Percentiles rank a stretch among this genome's conserved stretches.
Conservation (phyloP, 768 basidiomycete species). For the Gautieria morchelliformis region DNA sequence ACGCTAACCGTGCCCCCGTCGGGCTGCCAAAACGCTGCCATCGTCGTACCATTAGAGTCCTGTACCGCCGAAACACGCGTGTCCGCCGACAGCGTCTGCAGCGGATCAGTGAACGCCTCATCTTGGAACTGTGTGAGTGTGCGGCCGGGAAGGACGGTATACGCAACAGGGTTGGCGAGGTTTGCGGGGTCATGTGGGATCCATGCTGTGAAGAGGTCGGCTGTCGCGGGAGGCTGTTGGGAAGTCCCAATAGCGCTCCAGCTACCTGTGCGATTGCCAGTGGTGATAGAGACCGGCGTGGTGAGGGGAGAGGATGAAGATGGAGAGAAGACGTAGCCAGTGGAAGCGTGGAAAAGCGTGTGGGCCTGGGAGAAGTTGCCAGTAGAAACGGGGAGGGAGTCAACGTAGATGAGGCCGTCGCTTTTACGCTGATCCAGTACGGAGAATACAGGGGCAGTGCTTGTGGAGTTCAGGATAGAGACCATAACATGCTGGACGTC, state of each 20-base stretch:
- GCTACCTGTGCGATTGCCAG: slow-evolving; percentile 42
- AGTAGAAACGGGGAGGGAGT: slow-evolving; percentile 19
- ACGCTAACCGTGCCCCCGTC: slow-evolving; percentile 36
- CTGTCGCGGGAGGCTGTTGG: slow-evolving; percentile 42
- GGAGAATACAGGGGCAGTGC: slow-evolving; percentile 41
- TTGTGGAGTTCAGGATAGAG: slow-evolving; percentile 32
- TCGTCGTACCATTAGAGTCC: slow-evolving; percentile 33
- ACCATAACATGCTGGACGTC: slow-evolving; percentile 58
- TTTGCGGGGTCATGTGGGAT: slow-evolving; percentile 28
- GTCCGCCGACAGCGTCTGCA: slow-evolving; percentile 39
- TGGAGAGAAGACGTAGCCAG: slow-evolving; percentile 48
- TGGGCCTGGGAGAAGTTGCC: slow-evolving; percentile 20
- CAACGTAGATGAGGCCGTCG: slow-evolving; percentile 32
- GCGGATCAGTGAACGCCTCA: slow-evolving; percentile 24
- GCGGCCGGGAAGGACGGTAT: slow-evolving; percentile 48
- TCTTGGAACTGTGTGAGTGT: slow-evolving; percentile 27
- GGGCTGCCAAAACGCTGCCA: slow-evolving; percentile 50
- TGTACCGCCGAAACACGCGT: slow-evolving; percentile 38
- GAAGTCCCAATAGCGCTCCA: slow-evolving; percentile 61
- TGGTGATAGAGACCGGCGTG: slow-evolving; percentile 26
- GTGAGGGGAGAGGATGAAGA: slow-evolving; percentile 14
- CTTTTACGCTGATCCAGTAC: slow-evolving; percentile 59
- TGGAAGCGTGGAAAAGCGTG: slow-evolving; percentile 53
- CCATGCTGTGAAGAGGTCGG: slow-evolving; percentile 59
- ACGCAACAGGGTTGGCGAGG: slow-evolving; percentile 31